A percentile compares a stretch with the other conserved stretches of the same genome.
These are phyloP conservation scores for Suhomyces guaymorum DNA, from an alignment of 1,139 yeast genomes.

Conservation along the genomic window DNA sequence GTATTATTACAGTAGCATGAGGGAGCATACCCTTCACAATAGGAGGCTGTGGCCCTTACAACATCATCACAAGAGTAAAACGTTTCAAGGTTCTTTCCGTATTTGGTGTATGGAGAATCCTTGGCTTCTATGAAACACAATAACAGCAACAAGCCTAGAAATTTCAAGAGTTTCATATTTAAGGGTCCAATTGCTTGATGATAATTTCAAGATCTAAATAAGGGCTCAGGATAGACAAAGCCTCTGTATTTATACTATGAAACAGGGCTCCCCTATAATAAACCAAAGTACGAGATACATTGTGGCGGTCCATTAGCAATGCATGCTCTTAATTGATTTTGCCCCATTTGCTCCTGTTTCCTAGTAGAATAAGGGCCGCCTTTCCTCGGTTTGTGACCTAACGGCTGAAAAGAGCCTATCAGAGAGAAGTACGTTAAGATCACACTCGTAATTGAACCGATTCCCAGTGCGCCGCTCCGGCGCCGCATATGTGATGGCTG, in stretches of 20 bases:
- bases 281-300: too few species aligned
- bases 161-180: conserved; percentile 2
- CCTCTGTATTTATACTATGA: conserved; percentile 1
- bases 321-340: too few species aligned
- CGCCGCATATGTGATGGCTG: background rate
- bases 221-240: conserved; percentile 1
- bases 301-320: too few species aligned
- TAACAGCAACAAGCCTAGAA: conserved; percentile 1
- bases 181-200: too few species aligned
- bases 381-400: too few species aligned
- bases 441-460: background rate
- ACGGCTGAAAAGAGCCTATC: background rate
- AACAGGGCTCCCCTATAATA: too few species aligned
- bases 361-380: too few species aligned
- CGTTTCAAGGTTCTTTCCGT: conserved; percentile 10
- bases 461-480: background rate
- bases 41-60: conserved; percentile 21
- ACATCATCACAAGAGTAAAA: conserved; percentile 23
- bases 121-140: background rate
- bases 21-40: conserved; percentile 23
- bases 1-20: conserved; percentile 17
- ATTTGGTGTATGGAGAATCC: conserved; percentile 1
- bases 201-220: background rate
- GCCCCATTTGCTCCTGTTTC: too few species aligned
- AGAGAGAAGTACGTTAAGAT: background rate